Base-by-base conservation (phyloP, 495 filamentous ascomycete species). In the Podospora didyma region DNA sequence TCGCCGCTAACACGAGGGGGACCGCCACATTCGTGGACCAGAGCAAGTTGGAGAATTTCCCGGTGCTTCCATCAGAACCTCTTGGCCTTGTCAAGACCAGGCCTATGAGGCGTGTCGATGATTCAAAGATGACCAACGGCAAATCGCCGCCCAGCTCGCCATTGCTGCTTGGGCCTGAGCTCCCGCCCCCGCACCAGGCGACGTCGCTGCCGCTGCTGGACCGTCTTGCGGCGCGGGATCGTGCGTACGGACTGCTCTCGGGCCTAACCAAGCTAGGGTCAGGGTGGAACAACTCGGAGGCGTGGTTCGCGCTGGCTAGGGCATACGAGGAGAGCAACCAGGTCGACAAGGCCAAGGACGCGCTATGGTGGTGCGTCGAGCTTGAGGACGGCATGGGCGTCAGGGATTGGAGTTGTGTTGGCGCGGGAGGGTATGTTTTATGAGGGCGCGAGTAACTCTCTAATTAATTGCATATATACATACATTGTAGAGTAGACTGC, bases 201-300 rank as follows among this genome's bases (percentile, higher is more conserved):
- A 73, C 74, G 41, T 79, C 77, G 11, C 79, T 87, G 19, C 84
- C 82, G 46, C 77, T 87, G 23, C 76, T 90, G 23, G 88, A 91
- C 65, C 82, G 89, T 17, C 79, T 94, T n/a, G 86, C 88, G 16
- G 89, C 90, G 24, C 82, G 90, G 26, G 92, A 97, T 65, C 81
- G 95, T 19, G 94, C 95, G 1, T 90, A 89, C 64, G 86, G 83
- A 12, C 78, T 97, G 44, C 81, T 98, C 0, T 86, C 85, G 7
- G 79, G 81, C 2, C 77, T 97, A 53, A 96, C 90, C 2, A 92
- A 89, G 72, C 80, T 89, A 2, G 91, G 92, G n/a, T 77, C 73
- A 24, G 92, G 91, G 5, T 97, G 95, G 95, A 90, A 96, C 68
- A 82, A 86, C 63, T 84, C 86, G n/a, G 94, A 96, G 67, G 94